Evolutionary conservation across 805 yeast genomes (phyloP).

Genomic region (Yamadazyma laniorum): DNA sequence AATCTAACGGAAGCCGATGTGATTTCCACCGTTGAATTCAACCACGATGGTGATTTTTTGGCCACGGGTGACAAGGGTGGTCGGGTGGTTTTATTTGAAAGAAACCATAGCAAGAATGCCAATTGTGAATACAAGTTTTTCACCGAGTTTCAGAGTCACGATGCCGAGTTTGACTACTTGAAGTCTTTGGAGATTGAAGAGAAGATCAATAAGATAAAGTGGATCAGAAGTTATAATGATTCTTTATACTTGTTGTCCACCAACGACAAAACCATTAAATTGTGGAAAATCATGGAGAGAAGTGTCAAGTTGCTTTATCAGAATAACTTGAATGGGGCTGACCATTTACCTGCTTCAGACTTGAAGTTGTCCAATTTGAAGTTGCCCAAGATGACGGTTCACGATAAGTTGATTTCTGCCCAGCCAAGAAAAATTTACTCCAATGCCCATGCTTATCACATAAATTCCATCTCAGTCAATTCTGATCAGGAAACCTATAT

Average conservation of each 20-base stretch:
- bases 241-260: constrained; percentile 90
- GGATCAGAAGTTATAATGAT: constrained; percentile 86
- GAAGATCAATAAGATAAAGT: constrained; percentile 94
- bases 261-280: constrained; percentile 96
- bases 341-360: constrained; percentile 18
- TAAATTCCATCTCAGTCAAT: constrained; percentile 91
- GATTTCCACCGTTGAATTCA: constrained; percentile 95
- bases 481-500: constrained; percentile 95
- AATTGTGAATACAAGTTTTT: constrained; percentile 89
- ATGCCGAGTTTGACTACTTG: constrained; percentile 96
- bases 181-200: constrained; percentile 97
- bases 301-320: constrained; percentile 89
- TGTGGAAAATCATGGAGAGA: constrained; percentile 94
- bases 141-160: constrained; percentile 97
- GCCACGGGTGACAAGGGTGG: constrained; percentile 99
- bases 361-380: constrained; percentile 41
- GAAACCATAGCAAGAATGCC: constrained; percentile 64
- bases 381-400: constrained; percentile 86
- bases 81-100: constrained; percentile 90
- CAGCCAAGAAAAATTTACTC: constrained; percentile 88
- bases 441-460: constrained; percentile 98
- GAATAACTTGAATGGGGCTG: constrained; percentile 60
- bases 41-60: constrained; percentile 87
- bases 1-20: constrained; percentile 95
- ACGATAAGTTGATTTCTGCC: constrained; percentile 93